Percentiles rank a stretch among this genome's conserved stretches.
These are phyloP conservation scores for Phaseolus coccineus DNA, from an alignment of 331 rosid species.

Conservation along the genomic window DNA sequence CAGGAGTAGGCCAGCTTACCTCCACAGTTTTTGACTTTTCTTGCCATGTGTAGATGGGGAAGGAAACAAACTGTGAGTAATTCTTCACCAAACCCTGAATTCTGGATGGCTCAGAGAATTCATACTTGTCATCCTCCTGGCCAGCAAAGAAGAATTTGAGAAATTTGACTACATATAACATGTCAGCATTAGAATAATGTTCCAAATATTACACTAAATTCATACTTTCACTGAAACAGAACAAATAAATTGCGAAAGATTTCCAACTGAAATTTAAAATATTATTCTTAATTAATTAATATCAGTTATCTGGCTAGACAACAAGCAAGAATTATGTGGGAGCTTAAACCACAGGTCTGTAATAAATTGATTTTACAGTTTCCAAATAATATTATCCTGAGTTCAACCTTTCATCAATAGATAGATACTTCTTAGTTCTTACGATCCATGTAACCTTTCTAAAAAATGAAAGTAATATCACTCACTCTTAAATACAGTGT, in stretches of 20 bases:
- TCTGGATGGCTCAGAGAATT: constrained; percentile 84
- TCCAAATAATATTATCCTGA: background rate
- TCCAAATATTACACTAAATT: background rate
- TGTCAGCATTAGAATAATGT: background rate
- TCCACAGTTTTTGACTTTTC: constrained; percentile 92
- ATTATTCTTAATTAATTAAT: background rate
- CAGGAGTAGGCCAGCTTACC: constrained; percentile 55
- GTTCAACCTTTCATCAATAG: constrained; percentile 5
- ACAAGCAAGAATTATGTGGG: background rate
- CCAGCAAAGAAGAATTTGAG: constrained; percentile 1
- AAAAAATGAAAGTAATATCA: constrained; percentile 33
- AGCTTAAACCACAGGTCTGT: background rate
- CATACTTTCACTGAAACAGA: background rate
- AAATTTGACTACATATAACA: background rate
- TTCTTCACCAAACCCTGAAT: constrained; percentile 95
- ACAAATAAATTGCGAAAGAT: background rate
- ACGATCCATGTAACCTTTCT: background rate
- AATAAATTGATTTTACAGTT: background rate
- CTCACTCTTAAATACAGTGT: constrained; percentile 84
- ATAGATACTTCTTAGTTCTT: background rate
- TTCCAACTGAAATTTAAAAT: background rate
- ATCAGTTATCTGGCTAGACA: background rate
- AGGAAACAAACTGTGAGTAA: constrained; percentile 97
- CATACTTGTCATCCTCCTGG: constrained; percentile 95
- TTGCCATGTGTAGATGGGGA: constrained; percentile 97